Evolutionary conservation across 768 basidiomycete genomes (phyloP).

Genomic region (Antrodiella citrinella): DNA sequence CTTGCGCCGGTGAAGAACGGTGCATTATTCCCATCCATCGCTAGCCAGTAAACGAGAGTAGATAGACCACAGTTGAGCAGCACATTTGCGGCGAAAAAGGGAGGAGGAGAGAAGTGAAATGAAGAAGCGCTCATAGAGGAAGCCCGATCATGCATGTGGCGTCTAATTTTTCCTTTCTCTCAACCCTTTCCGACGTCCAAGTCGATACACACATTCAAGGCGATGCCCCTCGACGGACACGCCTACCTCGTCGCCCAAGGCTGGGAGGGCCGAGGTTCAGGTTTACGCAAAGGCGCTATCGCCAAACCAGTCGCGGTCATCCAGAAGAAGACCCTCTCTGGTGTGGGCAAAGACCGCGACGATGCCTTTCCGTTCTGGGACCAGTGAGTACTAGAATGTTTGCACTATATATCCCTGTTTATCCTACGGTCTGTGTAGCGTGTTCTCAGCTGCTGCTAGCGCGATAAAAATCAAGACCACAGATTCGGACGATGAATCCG

Average conservation of each 20-base stretch:
- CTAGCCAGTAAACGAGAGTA: too few species aligned
- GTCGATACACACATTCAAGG: background rate
- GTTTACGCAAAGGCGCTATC: conserved; percentile 78
- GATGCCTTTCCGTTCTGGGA: conserved; percentile 99
- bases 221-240: conserved; percentile 67
- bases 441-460: conserved; percentile 77
- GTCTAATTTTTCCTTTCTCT: background rate
- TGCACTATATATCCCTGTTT: background rate
- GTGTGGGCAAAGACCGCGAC: conserved; percentile 88
- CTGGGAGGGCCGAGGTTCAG: conserved; percentile 82
- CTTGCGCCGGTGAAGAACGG: too few species aligned
- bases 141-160: too few species aligned
- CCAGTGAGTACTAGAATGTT: conserved; percentile 60
- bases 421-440: too few species aligned
- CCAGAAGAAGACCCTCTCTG: conserved; percentile 79
- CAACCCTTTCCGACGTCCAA: background rate
- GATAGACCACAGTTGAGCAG: too few species aligned
- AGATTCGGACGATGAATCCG: conserved; percentile 33
- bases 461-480: conserved; percentile 68
- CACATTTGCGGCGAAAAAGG: too few species aligned
- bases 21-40: too few species aligned
- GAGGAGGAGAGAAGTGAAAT: too few species aligned
- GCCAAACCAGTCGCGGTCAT: conserved; percentile 67
- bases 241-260: conserved; percentile 73
- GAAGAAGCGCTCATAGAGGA: too few species aligned